Conservation (phyloP, 208 protist species). For the Naegleria lovaniensis region DNA sequence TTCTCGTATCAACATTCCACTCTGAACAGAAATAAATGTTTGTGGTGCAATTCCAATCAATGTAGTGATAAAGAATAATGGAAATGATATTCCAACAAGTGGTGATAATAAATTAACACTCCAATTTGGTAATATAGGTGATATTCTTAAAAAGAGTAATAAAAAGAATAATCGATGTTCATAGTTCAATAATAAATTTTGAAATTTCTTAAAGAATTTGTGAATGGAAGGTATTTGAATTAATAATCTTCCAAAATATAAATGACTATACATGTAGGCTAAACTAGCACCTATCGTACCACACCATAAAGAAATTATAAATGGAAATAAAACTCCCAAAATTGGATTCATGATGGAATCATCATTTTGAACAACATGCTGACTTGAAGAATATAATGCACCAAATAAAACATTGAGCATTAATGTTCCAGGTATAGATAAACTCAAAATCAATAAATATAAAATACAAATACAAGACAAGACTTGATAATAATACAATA, state of each 20-base stretch:
- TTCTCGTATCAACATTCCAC: not conserved
- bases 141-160: not conserved
- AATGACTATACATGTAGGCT: not conserved
- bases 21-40: not conserved
- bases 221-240: not conserved
- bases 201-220: not conserved
- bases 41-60: not conserved
- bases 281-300: not conserved
- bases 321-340: not conserved
- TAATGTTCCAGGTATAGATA: not conserved
- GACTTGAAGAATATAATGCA: not conserved
- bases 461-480: not conserved
- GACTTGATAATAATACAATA: no score
- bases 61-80: not conserved
- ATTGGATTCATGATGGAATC: no score
- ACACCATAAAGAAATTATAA: not conserved
- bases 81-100: not conserved
- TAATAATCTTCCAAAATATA: not conserved
- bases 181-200: not conserved
- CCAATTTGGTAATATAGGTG: not conserved
- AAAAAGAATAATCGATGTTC: not conserved
- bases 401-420: not conserved
- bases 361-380: no score
- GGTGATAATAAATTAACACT: not conserved
- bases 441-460: not conserved